Evolutionary conservation across 495 filamentous ascomycete species (phyloP).

Genomic region (Podospora comata): DNA sequence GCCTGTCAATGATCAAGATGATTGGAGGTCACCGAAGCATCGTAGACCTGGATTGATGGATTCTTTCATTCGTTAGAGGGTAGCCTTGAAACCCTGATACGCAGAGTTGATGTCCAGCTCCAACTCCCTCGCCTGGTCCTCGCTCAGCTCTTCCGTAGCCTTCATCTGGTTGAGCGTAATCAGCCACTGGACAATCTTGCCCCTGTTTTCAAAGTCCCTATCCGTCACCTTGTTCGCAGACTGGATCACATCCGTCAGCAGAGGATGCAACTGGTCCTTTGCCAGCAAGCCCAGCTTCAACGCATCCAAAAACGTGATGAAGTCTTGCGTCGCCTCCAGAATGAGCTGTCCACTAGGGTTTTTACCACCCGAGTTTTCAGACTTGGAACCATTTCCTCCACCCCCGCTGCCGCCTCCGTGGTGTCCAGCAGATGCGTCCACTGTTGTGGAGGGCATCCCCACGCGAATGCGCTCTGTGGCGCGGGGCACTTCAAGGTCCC

Average conservation of each 20-base stretch:
- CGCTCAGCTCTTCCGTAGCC: slow-evolving; percentile 82
- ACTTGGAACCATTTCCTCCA: slow-evolving; percentile 41
- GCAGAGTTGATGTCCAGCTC: slow-evolving; percentile 85
- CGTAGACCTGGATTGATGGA: too few species aligned
- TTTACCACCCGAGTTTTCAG: slow-evolving; percentile 45
- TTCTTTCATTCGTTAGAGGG: slow-evolving; percentile 30
- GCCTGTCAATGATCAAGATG: too few species aligned
- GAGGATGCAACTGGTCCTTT: slow-evolving; percentile 92
- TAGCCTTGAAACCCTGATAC: slow-evolving; percentile 82
- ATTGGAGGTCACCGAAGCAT: too few species aligned
- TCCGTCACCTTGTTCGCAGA: slow-evolving; percentile 95
- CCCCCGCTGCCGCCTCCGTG: slow-evolving; percentile 16
- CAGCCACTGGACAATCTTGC: slow-evolving; percentile 97
- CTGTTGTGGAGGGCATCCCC: slow-evolving; percentile 68
- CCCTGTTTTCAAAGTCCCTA: slow-evolving; percentile 85
- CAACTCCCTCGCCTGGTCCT: slow-evolving; percentile 83
- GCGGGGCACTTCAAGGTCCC: slow-evolving; percentile 91
- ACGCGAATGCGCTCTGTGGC: slow-evolving; percentile 90
- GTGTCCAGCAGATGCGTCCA: slow-evolving; percentile 46
- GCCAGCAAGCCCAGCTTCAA: slow-evolving; percentile 82
- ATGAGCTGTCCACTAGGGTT: slow-evolving; percentile 71
- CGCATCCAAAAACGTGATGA: slow-evolving; percentile 96
- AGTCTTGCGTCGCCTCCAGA: slow-evolving; percentile 87
- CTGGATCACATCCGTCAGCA: slow-evolving; percentile 91
- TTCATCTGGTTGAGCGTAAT: slow-evolving; percentile 97